phyloP scores from a whole-genome alignment of 2,329 filamentous ascomycete species.

The Beauveria sp. region DNA sequence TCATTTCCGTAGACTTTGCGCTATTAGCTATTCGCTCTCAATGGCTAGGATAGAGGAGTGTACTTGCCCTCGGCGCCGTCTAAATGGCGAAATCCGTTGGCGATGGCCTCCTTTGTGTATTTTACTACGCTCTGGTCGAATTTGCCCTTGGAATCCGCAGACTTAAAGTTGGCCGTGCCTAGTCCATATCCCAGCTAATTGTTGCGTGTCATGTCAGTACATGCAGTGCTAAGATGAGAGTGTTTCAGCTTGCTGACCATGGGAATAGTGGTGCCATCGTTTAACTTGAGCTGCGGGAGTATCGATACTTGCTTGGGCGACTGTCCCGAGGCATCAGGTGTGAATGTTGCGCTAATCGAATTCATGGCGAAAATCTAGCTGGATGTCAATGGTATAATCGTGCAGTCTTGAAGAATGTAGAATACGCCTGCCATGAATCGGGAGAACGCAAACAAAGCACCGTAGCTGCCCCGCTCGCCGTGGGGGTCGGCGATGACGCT shows the following conservation, averaged over 20 bases:
- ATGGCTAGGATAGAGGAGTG: background rate
- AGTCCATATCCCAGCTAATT: constrained; percentile 61
- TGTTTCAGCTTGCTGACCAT: constrained; percentile 36
- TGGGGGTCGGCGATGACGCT: constrained; percentile 2
- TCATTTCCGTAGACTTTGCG: constrained; percentile 55
- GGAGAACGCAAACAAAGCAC: background rate
- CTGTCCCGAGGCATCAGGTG: constrained; percentile 30
- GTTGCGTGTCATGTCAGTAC: background rate
- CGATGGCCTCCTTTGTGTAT: constrained; percentile 53
- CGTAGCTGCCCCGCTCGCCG: background rate
- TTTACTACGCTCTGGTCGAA: constrained; percentile 47
- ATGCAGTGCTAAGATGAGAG: constrained; percentile 12
- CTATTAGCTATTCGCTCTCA: background rate
- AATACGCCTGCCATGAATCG: background rate
- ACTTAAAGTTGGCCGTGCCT: constrained; percentile 59
- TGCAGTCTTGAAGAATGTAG: background rate
- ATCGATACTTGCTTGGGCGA: constrained; percentile 32
- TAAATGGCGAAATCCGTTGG: constrained; percentile 62
- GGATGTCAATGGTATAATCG: background rate
- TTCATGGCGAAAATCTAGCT: constrained; percentile 26
- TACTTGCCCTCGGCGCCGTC: constrained; percentile 61
- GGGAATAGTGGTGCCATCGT: constrained; percentile 66
- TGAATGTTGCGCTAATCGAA: constrained; percentile 32
- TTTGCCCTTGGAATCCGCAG: constrained; percentile 30
- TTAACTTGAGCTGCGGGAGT: constrained; percentile 58